Conservation (phyloP, 2,329 filamentous ascomycete genomes). For the Aspergillus versicolor region DNA sequence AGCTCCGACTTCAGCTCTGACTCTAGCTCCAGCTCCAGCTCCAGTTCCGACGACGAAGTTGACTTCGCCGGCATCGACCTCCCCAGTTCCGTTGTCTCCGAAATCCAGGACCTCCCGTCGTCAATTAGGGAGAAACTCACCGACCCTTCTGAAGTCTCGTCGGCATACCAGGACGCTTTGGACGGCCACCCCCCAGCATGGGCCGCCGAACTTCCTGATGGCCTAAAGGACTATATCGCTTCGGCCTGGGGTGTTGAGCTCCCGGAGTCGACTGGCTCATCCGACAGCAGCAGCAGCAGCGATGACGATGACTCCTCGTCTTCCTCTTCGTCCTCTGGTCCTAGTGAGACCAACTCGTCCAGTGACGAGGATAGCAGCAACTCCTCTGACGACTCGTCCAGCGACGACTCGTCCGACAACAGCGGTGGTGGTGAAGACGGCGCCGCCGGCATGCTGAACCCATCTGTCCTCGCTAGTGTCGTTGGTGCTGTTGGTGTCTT, state of each 20-base stretch:
- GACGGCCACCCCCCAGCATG: background rate
- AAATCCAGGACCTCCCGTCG: background rate
- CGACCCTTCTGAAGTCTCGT: background rate
- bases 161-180: background rate
- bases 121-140: background rate
- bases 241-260: background rate
- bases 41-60: background rate
- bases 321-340: too few species aligned
- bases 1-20: background rate
- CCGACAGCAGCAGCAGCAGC: too few species aligned
- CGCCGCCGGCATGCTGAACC: conserved; percentile 1
- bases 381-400: too few species aligned
- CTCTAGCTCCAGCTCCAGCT: background rate
- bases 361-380: too few species aligned
- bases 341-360: too few species aligned
- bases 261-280: too few species aligned
- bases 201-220: background rate
- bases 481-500: background rate
- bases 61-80: background rate
- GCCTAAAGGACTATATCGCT: background rate
- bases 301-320: too few species aligned
- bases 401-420: background rate
- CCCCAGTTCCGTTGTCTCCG: conserved; percentile 1
- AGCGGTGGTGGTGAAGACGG: background rate
- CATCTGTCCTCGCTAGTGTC: background rate